A percentile compares a stretch with the other conserved stretches of the same genome.
Evolutionary conservation across 345 rosid species (phyloP).

Genomic region (Ailanthus altissimus): DNA sequence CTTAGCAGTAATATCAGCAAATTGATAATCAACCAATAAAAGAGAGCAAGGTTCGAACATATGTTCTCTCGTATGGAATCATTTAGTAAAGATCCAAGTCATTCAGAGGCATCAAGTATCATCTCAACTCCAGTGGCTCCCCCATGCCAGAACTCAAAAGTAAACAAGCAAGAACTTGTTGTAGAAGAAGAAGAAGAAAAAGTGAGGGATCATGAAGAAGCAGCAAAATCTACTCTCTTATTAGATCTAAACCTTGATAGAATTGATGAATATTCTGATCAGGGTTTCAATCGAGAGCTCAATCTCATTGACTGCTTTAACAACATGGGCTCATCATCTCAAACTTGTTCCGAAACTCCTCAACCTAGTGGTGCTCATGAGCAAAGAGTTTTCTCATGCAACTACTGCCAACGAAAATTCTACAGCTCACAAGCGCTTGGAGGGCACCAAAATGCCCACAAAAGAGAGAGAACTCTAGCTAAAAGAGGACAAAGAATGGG

Average conservation of each 20-base stretch:
- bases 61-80: constrained; percentile 40
- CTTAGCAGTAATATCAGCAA: constrained; percentile 8
- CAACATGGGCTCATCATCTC: constrained; percentile 33
- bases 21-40: constrained; percentile 18
- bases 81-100: constrained; percentile 27
- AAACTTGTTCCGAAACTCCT: constrained; percentile 26
- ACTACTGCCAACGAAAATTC: constrained; percentile 85
- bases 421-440: constrained; percentile 91
- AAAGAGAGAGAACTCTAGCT: constrained; percentile 78
- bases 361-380: constrained; percentile 32
- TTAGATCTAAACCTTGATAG: constrained; percentile 43
- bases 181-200: constrained; percentile 24
- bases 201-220: constrained; percentile 24
- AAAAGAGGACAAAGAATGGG: constrained; percentile 62
- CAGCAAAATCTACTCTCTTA: constrained; percentile 22
- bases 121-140: constrained; percentile 34
- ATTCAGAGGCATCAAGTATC: constrained; percentile 35
- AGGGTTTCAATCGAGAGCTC: constrained; percentile 54
- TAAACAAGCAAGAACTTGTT: constrained; percentile 23
- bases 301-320: constrained; percentile 55
- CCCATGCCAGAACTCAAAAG: constrained; percentile 23
- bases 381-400: constrained; percentile 73
- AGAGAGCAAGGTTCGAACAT: neutral
- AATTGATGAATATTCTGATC: constrained; percentile 27
- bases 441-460: constrained; percentile 91